Evolutionary conservation across 2,329 filamentous ascomycete species (phyloP).

Genomic region (Neocatenulostroma microsporum): DNA sequence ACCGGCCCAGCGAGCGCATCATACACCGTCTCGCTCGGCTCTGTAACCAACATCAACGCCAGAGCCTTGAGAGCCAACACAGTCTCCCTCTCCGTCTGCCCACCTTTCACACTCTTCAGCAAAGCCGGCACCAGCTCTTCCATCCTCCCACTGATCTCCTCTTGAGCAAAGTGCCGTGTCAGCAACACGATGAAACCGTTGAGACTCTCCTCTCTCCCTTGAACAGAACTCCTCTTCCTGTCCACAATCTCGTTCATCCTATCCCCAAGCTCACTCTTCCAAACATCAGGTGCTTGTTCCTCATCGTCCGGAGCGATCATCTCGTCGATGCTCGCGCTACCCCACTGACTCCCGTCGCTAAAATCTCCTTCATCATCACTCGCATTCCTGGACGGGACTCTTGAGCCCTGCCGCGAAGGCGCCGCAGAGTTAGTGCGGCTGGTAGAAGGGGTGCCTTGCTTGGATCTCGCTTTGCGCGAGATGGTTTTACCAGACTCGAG

Average conservation of each 20-base stretch:
- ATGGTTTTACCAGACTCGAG: conserved; percentile 66
- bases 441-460: conserved; percentile 46
- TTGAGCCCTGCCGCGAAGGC: conserved; percentile 53
- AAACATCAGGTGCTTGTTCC: conserved; percentile 43
- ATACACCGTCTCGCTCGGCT: conserved; percentile 58
- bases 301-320: conserved; percentile 45
- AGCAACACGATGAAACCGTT: conserved; percentile 56
- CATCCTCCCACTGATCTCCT: conserved; percentile 52
- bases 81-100: conserved; percentile 61
- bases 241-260: conserved; percentile 65
- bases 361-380: conserved; percentile 56
- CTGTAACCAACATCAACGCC: conserved; percentile 60
- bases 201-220: conserved; percentile 60
- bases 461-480: conserved; percentile 58
- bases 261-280: conserved; percentile 55
- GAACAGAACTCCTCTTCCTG: conserved; percentile 68
- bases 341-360: conserved; percentile 53
- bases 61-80: conserved; percentile 64
- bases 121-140: conserved; percentile 58
- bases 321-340: conserved; percentile 61
- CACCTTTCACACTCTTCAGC: conserved; percentile 61
- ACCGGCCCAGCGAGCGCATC: conserved; percentile 52
- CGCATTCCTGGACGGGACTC: conserved; percentile 53
- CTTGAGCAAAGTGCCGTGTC: conserved; percentile 59
- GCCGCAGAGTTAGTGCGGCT: conserved; percentile 53